Evolutionary conservation across 257 asterid species (phyloP).

Genomic region (Catharanthus roseus): DNA sequence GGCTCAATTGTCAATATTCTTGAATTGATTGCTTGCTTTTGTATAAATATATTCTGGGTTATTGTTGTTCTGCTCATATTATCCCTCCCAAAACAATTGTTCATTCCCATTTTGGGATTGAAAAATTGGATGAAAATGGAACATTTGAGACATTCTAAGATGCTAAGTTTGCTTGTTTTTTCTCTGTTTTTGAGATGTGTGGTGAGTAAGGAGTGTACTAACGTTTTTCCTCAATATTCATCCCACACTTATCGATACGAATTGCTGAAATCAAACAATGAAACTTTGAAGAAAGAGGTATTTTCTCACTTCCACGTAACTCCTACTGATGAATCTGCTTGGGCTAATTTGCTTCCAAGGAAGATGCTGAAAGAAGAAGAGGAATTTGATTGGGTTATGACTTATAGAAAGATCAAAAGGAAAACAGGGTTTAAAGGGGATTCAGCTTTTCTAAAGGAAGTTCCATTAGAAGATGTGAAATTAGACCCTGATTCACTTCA

Average conservation of each 20-base stretch:
- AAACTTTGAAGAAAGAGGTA: constrained; percentile 59
- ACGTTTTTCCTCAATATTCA: constrained; percentile 34
- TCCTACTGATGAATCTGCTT: constrained; percentile 77
- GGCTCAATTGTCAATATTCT: background rate
- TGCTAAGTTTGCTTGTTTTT: constrained; percentile 19
- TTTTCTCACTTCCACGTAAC: constrained; percentile 62
- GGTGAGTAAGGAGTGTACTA: constrained; percentile 60
- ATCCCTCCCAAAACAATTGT: background rate
- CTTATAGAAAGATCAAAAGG: constrained; percentile 38
- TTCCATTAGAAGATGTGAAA: constrained; percentile 64
- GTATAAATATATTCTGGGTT: background rate
- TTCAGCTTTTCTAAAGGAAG: constrained; percentile 40
- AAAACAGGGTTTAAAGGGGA: constrained; percentile 20
- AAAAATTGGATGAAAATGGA: constrained; percentile 28
- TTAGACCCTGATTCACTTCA: constrained; percentile 57
- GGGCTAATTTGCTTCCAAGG: constrained; percentile 65
- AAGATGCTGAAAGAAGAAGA: constrained; percentile 65
- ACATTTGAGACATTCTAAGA: constrained; percentile 9
- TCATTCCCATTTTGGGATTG: background rate
- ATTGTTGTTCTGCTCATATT: background rate
- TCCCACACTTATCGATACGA: constrained; percentile 63
- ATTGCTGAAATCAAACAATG: constrained; percentile 50
- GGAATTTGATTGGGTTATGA: constrained; percentile 43
- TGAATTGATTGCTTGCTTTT: background rate
- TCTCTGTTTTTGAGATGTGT: constrained; percentile 24